Percentiles rank a stretch among this genome's conserved stretches.
Evolutionary conservation across 495 filamentous ascomycete genomes (phyloP).

Genomic region (Cudoniella acicularis): DNA sequence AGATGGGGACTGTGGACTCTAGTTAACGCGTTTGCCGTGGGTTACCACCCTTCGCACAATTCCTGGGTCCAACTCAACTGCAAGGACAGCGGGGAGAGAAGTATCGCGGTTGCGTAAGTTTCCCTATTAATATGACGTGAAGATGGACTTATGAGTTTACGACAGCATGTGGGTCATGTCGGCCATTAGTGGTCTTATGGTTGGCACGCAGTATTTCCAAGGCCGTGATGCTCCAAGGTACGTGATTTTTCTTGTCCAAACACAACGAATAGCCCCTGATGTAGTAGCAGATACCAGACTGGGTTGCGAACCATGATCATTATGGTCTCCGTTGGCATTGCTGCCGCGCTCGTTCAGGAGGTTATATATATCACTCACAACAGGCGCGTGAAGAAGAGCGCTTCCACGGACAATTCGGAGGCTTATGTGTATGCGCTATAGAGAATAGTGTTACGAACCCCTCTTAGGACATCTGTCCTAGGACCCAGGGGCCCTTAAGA

Average conservation of each 20-base stretch:
- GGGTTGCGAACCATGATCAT: constrained; percentile 26
- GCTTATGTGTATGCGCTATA: constrained; percentile 1
- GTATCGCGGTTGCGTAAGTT: constrained; percentile 46
- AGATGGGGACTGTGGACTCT: constrained; percentile 41
- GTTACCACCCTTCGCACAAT: constrained; percentile 45
- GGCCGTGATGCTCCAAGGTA: constrained; percentile 21
- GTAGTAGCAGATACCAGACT: constrained; percentile 6
- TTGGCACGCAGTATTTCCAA: constrained; percentile 27
- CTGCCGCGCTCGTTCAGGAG: constrained; percentile 24
- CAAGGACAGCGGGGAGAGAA: constrained; percentile 41
- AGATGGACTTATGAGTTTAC: constrained; percentile 2
- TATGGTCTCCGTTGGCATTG: constrained; percentile 25
- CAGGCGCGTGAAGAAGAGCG: constrained; percentile 5
- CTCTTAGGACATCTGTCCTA: background rate
- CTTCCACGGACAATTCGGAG: constrained; percentile 1
- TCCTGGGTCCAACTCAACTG: constrained; percentile 50
- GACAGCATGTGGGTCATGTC: constrained; percentile 46
- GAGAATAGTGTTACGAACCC: background rate
- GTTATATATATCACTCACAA: constrained; percentile 25
- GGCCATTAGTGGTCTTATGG: constrained; percentile 38
- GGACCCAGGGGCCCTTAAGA: background rate
- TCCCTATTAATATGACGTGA: background rate
- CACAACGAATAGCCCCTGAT: background rate
- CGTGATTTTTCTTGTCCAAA: constrained; percentile 1
- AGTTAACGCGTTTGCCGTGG: constrained; percentile 38